Percentiles rank a stretch among this genome's conserved stretches.
These are phyloP conservation scores for Zhuliangozyma blackwelliae DNA, from an alignment of 1,139 yeast species.

Conservation along the genomic window DNA sequence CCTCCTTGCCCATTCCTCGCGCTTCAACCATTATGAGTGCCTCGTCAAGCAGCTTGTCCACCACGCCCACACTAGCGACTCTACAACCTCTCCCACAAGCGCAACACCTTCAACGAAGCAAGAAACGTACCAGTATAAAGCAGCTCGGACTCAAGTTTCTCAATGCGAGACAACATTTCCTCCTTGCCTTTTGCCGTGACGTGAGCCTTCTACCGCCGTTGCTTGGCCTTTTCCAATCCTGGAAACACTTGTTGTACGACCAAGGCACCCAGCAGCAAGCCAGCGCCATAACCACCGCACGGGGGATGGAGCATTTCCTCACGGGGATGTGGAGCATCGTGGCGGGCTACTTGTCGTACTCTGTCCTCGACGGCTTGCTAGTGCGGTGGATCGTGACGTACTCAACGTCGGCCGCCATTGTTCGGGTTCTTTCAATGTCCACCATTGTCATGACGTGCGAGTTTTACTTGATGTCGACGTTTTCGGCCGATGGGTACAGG, in stretches of 20 bases:
- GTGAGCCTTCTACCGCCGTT: conserved; percentile 65
- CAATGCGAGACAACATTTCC: conserved; percentile 72
- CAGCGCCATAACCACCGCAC: conserved; percentile 43
- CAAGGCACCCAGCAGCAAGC: conserved; percentile 14
- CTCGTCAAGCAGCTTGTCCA: not conserved
- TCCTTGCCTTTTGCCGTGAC: conserved; percentile 70
- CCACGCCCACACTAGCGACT: not conserved
- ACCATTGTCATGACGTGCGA: conserved; percentile 67
- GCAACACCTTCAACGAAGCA: conserved; percentile 3
- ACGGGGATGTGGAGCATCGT: conserved; percentile 84
- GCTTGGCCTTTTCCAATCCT: conserved; percentile 52
- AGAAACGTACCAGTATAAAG: conserved; percentile 30
- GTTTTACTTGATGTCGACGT: conserved; percentile 59
- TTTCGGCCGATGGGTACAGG: conserved; percentile 45
- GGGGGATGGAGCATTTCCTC: conserved; percentile 65
- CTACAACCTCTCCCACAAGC: conserved; percentile 1
- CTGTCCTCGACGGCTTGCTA: conserved; percentile 85
- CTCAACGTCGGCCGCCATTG: conserved; percentile 81
- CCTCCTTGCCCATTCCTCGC: conserved; percentile 11
- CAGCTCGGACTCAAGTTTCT: conserved; percentile 60
- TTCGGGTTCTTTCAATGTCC: conserved; percentile 80
- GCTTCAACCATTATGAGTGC: not conserved
- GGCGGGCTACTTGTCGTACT: conserved; percentile 76
- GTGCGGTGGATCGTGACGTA: conserved; percentile 92
- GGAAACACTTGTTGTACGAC: conserved; percentile 42